phyloP scores from a whole-genome alignment of 306 rosid species.

The Quercus rubra region DNA sequence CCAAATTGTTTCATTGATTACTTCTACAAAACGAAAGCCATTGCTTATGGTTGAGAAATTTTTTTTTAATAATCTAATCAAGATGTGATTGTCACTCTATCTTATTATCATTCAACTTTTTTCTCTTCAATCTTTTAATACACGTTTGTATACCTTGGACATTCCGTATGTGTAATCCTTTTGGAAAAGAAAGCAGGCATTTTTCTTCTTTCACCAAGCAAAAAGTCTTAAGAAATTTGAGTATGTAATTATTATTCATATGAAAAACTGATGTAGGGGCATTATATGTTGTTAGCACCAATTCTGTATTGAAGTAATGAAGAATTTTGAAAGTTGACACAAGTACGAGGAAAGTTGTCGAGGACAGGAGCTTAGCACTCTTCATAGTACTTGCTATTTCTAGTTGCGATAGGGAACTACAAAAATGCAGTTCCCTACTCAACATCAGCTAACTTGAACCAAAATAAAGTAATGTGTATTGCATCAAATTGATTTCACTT shows the following conservation, averaged over 20 bases:
- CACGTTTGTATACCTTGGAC: background rate
- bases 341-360: background rate
- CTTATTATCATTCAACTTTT: background rate
- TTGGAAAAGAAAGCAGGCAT: background rate
- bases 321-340: conserved; percentile 1
- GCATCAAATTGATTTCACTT: background rate
- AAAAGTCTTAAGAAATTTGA: background rate
- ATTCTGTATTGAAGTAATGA: background rate
- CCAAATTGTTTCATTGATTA: conserved; percentile 18
- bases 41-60: background rate
- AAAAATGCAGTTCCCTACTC: background rate
- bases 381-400: background rate
- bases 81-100: background rate
- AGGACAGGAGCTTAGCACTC: background rate
- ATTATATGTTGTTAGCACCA: background rate
- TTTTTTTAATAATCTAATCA: background rate
- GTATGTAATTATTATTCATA: background rate
- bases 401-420: background rate
- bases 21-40: background rate
- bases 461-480: background rate
- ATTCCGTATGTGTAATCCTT: background rate
- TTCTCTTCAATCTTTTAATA: background rate
- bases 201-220: background rate
- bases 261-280: background rate
- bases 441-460: background rate